Evolutionary conservation across 2,329 filamentous ascomycete genomes (phyloP), one percentile per base, ranked within the genome.

Genomic region (Xylariaceae sp.): DNA sequence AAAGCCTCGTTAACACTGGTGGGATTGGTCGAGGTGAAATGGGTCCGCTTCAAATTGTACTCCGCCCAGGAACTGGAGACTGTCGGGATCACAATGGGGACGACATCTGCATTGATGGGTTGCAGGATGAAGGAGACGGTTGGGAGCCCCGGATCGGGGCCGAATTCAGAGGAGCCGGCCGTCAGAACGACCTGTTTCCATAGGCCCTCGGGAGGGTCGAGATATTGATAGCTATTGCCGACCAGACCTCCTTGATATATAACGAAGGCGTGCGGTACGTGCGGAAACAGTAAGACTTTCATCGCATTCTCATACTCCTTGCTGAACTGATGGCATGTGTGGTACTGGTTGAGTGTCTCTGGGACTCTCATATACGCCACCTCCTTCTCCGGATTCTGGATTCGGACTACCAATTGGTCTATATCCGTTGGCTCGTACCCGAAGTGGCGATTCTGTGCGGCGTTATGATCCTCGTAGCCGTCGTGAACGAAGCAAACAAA

Each of bases 311-410:
- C 23, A 51, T 68, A 69, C 18, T 68, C 64, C 4, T 7, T n/a
- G 17, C 49, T 55, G 30, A 66, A 65, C 15, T 69, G 68, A 17
- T 68, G 68, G 23, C 62, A 42, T 49, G 60, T 64, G 35, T 64
- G 59, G 1, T 49, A 50, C 9, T 10, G 0, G 1, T 15, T 1
- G 4, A 67, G 52, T 1, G 23, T 35, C 1, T 7, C 6, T 5
- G 68, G 67, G 1, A 66, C 50, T 39, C 60, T 67, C 68, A 70
- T 70, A 47, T 70, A 70, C 18, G 61, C 59, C 53, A 66, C 60
- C 2, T 62, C 59, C 3, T 50, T 8, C 9, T 15, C 13, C 4
- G 23, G n/a, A 51, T 68, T 58, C 57, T 59, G 57, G 35, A 70
- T 37, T 1, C 55, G 58, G 11, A 68, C 42, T 11, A 69, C 5